phyloP scores from a whole-genome alignment of 2,329 filamentous ascomycete genomes.

The Eutypella sp. region DNA sequence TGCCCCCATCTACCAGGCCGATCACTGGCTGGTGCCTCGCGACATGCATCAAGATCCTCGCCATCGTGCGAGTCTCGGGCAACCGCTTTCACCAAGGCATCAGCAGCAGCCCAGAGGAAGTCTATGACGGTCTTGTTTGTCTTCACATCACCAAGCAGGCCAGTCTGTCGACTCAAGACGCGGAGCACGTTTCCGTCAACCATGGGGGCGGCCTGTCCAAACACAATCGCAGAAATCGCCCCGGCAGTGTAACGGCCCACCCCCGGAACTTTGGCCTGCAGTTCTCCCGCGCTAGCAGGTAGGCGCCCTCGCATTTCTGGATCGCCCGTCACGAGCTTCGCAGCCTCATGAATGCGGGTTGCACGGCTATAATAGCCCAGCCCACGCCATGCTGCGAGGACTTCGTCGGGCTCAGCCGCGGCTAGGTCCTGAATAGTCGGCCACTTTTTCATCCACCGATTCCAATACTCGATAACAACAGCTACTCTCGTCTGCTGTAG shows the following conservation, averaged over 20 bases:
- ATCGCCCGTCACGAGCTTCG: constrained; percentile 44
- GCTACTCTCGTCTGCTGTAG: constrained; percentile 61
- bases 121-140: constrained; percentile 48
- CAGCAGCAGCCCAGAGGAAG: constrained; percentile 53
- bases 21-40: constrained; percentile 32
- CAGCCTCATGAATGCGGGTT: constrained; percentile 53
- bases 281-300: constrained; percentile 39
- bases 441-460: constrained; percentile 56
- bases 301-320: constrained; percentile 40
- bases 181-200: constrained; percentile 60
- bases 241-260: constrained; percentile 60
- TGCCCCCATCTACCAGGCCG: constrained; percentile 59
- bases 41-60: constrained; percentile 5
- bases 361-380: constrained; percentile 63
- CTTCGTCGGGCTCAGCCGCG: constrained; percentile 47
- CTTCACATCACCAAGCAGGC: constrained; percentile 52
- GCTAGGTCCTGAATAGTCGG: constrained; percentile 54
- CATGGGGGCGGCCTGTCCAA: constrained; percentile 54
- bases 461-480: constrained; percentile 59
- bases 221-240: constrained; percentile 58
- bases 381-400: constrained; percentile 55
- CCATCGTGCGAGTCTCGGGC: constrained; percentile 31
- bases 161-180: constrained; percentile 56
- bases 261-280: constrained; percentile 50
- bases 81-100: constrained; percentile 48